Conservation (phyloP, 2,329 filamentous ascomycete genomes). For the Hirsutella rhossiliensis region DNA sequence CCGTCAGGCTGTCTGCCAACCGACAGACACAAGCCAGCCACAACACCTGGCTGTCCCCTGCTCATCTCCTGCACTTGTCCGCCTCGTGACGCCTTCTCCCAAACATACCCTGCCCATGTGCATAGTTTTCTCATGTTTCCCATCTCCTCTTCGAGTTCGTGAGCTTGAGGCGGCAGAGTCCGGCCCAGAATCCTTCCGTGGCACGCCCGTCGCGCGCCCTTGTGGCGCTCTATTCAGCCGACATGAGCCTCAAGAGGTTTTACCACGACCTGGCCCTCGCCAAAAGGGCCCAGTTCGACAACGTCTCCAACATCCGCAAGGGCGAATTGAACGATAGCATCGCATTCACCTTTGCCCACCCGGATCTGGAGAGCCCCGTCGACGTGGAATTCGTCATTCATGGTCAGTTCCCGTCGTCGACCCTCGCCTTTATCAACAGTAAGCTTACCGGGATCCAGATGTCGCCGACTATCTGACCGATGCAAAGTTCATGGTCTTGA, state of each 20-base stretch:
- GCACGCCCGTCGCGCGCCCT: neutral
- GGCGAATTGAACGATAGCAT: slow-evolving; percentile 65
- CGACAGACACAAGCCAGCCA: no score
- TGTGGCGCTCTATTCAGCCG: neutral
- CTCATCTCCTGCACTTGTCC: no score
- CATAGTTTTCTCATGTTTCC: no score
- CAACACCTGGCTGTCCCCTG: no score
- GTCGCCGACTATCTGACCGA: slow-evolving; percentile 24
- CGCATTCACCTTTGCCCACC: slow-evolving; percentile 40
- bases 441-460: slow-evolving; percentile 9
- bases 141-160: no score
- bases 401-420: slow-evolving; percentile 13
- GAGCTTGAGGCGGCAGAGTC: no score
- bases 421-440: neutral
- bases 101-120: no score
- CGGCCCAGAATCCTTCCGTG: neutral
- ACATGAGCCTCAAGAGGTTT: slow-evolving; percentile 57
- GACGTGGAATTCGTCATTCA: slow-evolving; percentile 24
- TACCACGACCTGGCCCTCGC: slow-evolving; percentile 39
- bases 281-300: slow-evolving; percentile 24
- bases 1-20: no score
- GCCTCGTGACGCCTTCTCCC: no score
- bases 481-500: slow-evolving; percentile 30
- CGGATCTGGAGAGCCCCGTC: slow-evolving; percentile 13
- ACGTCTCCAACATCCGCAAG: slow-evolving; percentile 41